Percentiles rank a stretch among this genome's conserved stretches.
Conservation (phyloP, 352 stramenopile genomes). For the Globisporangium irregulare region DNA sequence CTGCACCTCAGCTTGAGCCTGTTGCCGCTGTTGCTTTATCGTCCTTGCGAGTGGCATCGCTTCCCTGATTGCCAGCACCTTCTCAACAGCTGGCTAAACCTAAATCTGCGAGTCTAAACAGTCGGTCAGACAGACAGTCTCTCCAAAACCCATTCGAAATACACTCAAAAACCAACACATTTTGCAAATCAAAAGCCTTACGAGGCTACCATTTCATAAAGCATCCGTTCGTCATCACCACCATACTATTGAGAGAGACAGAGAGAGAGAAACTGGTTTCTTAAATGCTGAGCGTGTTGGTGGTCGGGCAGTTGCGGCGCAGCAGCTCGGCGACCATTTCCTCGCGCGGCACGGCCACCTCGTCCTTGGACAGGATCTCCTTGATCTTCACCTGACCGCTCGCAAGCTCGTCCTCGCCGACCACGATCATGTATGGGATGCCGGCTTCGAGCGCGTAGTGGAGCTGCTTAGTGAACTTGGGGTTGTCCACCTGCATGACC, state of each 20-base stretch:
- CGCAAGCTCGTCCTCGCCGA: slow-evolving; percentile 95
- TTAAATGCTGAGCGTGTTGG: slow-evolving; percentile 68
- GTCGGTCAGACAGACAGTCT: neutral
- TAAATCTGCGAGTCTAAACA: neutral
- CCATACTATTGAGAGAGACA: neutral
- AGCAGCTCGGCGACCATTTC: slow-evolving; percentile 76
- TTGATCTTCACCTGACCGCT: slow-evolving; percentile 96
- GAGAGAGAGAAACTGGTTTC: neutral
- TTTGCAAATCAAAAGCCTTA: neutral
- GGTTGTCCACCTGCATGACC: slow-evolving; percentile 94
- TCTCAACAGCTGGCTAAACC: neutral
- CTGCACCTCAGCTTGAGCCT: too few species aligned
- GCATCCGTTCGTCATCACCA: neutral
- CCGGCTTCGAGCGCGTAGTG: slow-evolving; percentile 92
- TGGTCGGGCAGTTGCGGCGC: slow-evolving; percentile 64
- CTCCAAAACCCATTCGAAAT: neutral
- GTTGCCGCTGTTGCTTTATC: neutral
- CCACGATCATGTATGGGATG: slow-evolving; percentile 97
- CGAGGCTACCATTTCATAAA: neutral
- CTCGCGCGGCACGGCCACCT: slow-evolving; percentile 70
- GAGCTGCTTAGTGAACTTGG: slow-evolving; percentile 97
- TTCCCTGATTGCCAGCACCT: neutral
- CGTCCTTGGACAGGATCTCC: slow-evolving; percentile 93
- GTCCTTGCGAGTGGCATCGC: slow-evolving; percentile 4
- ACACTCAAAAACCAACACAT: neutral